Percentiles rank a stretch among this genome's conserved stretches.
These are phyloP conservation scores for Mycena floridula DNA, from an alignment of 768 basidiomycete species.

Conservation along the genomic window DNA sequence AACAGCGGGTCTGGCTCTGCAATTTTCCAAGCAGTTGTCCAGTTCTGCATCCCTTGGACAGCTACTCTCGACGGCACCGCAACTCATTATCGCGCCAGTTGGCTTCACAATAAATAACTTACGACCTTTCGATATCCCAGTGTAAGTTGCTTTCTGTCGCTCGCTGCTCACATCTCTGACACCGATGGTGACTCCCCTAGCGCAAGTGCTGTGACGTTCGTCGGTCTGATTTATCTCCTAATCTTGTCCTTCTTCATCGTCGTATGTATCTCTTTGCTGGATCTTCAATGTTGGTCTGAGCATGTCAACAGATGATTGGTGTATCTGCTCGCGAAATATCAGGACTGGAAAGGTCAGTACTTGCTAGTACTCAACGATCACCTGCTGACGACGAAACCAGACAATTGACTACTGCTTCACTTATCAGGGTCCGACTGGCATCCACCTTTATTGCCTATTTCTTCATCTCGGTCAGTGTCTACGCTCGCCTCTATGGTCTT, in stretches of 20 bases:
- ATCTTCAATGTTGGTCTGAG: neutral
- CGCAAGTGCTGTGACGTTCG: constrained; percentile 30
- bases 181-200: constrained; percentile 12
- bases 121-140: constrained; percentile 45
- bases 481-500: no score
- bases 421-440: constrained; percentile 33
- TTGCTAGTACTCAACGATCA: no score
- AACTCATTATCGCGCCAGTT: constrained; percentile 31
- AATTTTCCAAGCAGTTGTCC: constrained; percentile 15
- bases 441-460: constrained; percentile 36
- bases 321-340: constrained; percentile 27
- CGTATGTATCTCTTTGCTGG: neutral
- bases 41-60: constrained; percentile 3
- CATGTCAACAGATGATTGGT: constrained; percentile 16
- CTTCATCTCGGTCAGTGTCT: no score
- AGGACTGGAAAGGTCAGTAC: constrained; percentile 34
- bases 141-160: constrained; percentile 19
- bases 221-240: constrained; percentile 30
- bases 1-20: constrained; percentile 22
- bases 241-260: constrained; percentile 21
- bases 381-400: no score
- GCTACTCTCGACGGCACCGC: constrained; percentile 30
- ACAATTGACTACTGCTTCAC: constrained; percentile 28
- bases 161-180: neutral
- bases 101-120: constrained; percentile 32